A percentile compares a stretch with the other conserved stretches of the same genome.
Conservation (phyloP, 2,329 filamentous ascomycete genomes). For the Alternaria gansuensis region DNA sequence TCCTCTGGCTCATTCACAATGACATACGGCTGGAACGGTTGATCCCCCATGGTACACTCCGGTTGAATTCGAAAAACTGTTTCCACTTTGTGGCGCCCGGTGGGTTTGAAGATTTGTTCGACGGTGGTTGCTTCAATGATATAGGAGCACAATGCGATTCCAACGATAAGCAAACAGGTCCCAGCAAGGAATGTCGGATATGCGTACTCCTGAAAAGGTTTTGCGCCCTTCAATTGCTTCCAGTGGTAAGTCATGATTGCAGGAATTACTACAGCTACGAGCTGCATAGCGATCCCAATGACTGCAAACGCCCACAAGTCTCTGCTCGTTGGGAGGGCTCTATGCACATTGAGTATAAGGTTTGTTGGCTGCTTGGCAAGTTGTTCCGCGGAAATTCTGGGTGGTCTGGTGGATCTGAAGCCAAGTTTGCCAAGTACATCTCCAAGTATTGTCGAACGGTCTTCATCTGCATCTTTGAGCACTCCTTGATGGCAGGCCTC, state of each 20-base stretch:
- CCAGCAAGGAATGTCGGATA: background rate
- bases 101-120: background rate
- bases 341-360: background rate
- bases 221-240: background rate
- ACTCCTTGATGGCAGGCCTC: background rate
- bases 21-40: background rate
- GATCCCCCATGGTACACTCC: background rate
- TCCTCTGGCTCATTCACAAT: background rate
- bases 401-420: too few species aligned
- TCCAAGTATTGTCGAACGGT: background rate
- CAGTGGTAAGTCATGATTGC: background rate
- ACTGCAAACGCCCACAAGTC: background rate
- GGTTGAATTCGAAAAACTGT: background rate
- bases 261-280: background rate
- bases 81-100: fast-evolving
- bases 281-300: background rate
- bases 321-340: fast-evolving
- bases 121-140: background rate
- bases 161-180: background rate
- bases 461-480: fast-evolving
- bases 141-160: background rate
- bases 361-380: background rate
- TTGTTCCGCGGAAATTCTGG: too few species aligned
- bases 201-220: background rate
- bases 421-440: too few species aligned